Percentiles rank a stretch among this genome's conserved stretches.
Evolutionary conservation across 2,329 filamentous ascomycete genomes (phyloP).

Genomic region (Fusarium graminum): DNA sequence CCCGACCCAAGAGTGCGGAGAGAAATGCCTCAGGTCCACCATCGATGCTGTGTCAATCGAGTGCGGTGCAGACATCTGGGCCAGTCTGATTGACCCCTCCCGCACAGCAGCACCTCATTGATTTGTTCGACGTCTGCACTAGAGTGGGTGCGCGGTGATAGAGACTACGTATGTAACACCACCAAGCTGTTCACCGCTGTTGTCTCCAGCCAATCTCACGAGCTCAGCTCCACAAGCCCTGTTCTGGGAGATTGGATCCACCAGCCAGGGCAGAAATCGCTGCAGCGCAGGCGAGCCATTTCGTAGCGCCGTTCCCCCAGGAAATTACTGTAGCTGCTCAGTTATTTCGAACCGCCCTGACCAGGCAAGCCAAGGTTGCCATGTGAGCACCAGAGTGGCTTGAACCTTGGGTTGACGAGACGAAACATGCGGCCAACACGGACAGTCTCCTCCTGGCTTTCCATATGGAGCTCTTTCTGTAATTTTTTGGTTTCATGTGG

Average conservation of each 20-base stretch:
- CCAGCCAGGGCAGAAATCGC: slow-evolving; percentile 33
- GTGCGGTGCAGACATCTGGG: slow-evolving; percentile 15
- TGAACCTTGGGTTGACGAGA: slow-evolving; percentile 26
- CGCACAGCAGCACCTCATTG: slow-evolving; percentile 34
- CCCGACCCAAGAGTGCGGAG: slow-evolving; percentile 47
- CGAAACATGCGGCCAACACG: slow-evolving; percentile 35
- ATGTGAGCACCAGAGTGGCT: slow-evolving; percentile 35
- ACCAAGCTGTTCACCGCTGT: slow-evolving; percentile 45
- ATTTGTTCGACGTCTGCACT: slow-evolving; percentile 42
- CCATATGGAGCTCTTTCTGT: slow-evolving; percentile 14
- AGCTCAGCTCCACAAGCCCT: slow-evolving; percentile 41
- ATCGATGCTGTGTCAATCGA: slow-evolving; percentile 32
- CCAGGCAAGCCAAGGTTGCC: slow-evolving; percentile 32
- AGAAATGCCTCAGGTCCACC: slow-evolving; percentile 54
- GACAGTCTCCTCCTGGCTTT: slow-evolving; percentile 7
- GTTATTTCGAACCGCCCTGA: slow-evolving; percentile 32
- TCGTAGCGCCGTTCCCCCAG: slow-evolving; percentile 42
- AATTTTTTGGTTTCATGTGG: slow-evolving; percentile 18
- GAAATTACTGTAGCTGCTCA: slow-evolving; percentile 46
- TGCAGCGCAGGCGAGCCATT: slow-evolving; percentile 40
- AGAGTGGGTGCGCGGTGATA: slow-evolving; percentile 36
- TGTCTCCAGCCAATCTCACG: slow-evolving; percentile 41
- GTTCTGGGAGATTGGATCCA: slow-evolving; percentile 45
- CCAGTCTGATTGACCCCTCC: slow-evolving; percentile 37
- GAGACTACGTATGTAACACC: slow-evolving; percentile 36